Evolutionary conservation across 2,329 filamentous ascomycete genomes (phyloP).

Genomic region (Penicillium sp.): DNA sequence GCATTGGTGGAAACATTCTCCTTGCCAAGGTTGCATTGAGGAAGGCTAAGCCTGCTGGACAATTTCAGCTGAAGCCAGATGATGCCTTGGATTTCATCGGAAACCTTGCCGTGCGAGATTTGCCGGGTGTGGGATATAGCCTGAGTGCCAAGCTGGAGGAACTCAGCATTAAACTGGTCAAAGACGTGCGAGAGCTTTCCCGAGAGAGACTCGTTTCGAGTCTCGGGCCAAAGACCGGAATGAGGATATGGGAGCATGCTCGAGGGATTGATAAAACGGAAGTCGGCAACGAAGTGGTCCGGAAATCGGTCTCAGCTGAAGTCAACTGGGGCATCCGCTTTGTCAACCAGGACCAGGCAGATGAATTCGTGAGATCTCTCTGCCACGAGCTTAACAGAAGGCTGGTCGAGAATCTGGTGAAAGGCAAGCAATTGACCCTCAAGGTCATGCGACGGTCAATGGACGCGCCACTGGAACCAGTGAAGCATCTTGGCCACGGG

Average conservation of each 20-base stretch:
- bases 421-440: conserved; percentile 82
- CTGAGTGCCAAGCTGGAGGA: conserved; percentile 85
- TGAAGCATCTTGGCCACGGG: conserved; percentile 91
- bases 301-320: conserved; percentile 95
- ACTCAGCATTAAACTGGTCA: conserved; percentile 75
- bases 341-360: conserved; percentile 83
- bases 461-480: conserved; percentile 84
- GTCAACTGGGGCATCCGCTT: conserved; percentile 99
- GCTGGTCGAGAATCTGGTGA: conserved; percentile 77
- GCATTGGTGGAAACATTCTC: conserved; percentile 86
- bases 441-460: conserved; percentile 88
- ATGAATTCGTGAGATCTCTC: conserved; percentile 82
- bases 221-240: conserved; percentile 88
- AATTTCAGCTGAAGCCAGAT: conserved; percentile 82
- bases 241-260: conserved; percentile 85
- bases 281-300: conserved; percentile 77
- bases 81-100: conserved; percentile 74
- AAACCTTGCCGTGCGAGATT: conserved; percentile 70
- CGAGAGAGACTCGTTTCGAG: conserved; percentile 70
- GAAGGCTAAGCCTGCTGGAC: conserved; percentile 90
- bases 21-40: conserved; percentile 86
- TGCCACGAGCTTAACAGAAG: conserved; percentile 81
- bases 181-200: conserved; percentile 72
- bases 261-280: conserved; percentile 82
- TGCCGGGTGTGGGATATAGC: conserved; percentile 91